Conservation (phyloP, 1,139 yeast species). For the Arxiozyma telluris region DNA sequence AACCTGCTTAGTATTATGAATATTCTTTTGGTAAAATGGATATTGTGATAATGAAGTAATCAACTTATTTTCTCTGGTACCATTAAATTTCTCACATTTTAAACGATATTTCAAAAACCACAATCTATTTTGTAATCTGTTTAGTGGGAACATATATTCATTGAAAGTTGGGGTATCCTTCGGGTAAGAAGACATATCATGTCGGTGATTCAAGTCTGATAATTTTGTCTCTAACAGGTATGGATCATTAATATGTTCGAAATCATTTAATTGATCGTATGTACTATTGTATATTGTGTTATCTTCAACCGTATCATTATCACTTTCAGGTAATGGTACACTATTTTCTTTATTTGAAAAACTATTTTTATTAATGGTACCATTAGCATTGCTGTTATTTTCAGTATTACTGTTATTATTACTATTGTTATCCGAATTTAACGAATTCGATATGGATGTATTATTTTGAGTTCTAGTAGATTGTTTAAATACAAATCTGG, state of each 20-base stretch:
- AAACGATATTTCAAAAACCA: constrained; percentile 45
- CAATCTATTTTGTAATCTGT: constrained; percentile 41
- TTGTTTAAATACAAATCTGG: background rate
- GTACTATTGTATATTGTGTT: no score
- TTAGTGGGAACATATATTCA: constrained; percentile 45
- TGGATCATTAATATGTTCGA: constrained; percentile 24
- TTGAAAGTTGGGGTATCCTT: constrained; percentile 16
- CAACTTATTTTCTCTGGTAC: constrained; percentile 31
- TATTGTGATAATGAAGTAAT: constrained; percentile 39
- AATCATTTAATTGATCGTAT: background rate
- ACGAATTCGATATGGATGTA: background rate
- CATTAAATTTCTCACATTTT: constrained; percentile 16
- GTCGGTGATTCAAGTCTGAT: constrained; percentile 7
- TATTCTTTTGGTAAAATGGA: constrained; percentile 42
- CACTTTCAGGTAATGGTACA: constrained; percentile 6
- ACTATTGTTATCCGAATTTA: background rate
- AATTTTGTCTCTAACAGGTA: constrained; percentile 15
- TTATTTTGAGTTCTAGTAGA: no score
- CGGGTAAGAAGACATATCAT: constrained; percentile 9
- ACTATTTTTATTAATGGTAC: background rate
- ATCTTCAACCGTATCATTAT: background rate
- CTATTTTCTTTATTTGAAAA: background rate
- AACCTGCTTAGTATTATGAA: constrained; percentile 36
- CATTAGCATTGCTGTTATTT: no score
- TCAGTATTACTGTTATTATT: no score